Conservation (phyloP, 768 basidiomycete genomes). For the Mrakia frigida region DNA sequence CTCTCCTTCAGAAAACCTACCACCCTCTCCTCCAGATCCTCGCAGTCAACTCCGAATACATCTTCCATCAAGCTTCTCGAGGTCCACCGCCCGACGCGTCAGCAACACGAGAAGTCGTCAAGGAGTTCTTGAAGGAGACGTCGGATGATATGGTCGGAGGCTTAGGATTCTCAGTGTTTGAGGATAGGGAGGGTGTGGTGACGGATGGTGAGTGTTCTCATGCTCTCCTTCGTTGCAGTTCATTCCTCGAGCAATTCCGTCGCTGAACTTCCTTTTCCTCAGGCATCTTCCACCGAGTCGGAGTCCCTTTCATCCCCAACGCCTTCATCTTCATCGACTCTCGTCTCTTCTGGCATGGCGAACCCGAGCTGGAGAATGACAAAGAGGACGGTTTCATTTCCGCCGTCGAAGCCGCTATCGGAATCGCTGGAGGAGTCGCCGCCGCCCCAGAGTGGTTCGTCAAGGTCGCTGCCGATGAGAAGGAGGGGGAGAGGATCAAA, state of each 20-base stretch:
- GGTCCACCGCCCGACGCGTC: background rate
- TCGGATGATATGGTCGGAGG: background rate
- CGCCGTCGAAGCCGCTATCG: slow-evolving; percentile 17
- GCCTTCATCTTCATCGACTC: slow-evolving; percentile 20
- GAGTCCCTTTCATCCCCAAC: slow-evolving; percentile 21
- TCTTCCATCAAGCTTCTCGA: background rate
- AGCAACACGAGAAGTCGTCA: background rate
- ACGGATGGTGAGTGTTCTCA: slow-evolving; percentile 15
- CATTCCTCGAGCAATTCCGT: background rate
- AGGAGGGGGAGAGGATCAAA: background rate
- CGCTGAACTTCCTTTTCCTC: background rate
- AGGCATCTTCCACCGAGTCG: slow-evolving; percentile 17
- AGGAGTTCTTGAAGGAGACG: background rate
- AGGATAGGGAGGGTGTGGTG: slow-evolving; percentile 14
- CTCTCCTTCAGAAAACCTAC: slow-evolving; percentile 19
- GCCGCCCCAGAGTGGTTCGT: background rate
- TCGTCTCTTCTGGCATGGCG: slow-evolving; percentile 22
- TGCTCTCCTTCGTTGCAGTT: background rate
- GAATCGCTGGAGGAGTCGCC: slow-evolving; percentile 9
- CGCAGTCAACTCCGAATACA: slow-evolving; percentile 17
- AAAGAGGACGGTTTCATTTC: background rate
- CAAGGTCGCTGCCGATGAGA: background rate
- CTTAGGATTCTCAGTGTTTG: background rate
- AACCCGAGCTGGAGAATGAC: slow-evolving; percentile 18
- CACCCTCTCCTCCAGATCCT: slow-evolving; percentile 19